Conservation (phyloP, 306 rosid genomes). For the Pyrus pyrifolia region DNA sequence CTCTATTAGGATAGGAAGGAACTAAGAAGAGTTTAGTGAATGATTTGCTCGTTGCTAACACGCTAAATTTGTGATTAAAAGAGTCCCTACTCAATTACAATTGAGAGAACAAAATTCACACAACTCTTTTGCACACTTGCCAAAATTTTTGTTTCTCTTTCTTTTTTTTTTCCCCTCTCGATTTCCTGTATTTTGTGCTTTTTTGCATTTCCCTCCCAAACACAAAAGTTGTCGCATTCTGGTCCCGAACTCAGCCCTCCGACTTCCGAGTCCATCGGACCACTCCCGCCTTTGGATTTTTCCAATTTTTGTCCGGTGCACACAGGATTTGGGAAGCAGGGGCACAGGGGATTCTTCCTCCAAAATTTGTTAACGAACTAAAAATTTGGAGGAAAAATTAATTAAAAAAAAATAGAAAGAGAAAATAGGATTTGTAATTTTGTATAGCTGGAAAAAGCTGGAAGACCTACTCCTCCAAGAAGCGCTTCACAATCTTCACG, state of each 20-base stretch:
- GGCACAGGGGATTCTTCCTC: not conserved
- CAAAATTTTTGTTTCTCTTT: not conserved
- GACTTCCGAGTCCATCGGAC: not conserved
- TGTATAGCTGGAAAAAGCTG: slow-evolving; percentile 52
- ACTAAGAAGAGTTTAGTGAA: not conserved
- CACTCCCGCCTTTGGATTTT: not conserved
- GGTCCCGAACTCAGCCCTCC: not conserved
- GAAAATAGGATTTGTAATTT: not conserved
- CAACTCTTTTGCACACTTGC: not conserved
- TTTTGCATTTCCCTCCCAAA: not conserved
- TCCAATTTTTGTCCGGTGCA: not conserved
- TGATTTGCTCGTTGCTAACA: not conserved
- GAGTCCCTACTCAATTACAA: not conserved
- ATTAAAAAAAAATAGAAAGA: not conserved
- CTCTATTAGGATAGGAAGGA: not conserved
- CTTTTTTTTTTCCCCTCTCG: too few species aligned
- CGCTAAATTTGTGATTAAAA: not conserved
- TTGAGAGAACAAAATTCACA: not conserved
- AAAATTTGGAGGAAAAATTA: not conserved
- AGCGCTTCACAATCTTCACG: slow-evolving; percentile 87
- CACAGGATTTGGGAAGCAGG: not conserved
- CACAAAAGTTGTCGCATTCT: not conserved
- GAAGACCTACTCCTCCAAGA: slow-evolving; percentile 81
- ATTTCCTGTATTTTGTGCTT: not conserved
- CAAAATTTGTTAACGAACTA: slow-evolving; percentile 11